Evolutionary conservation across 208 protist species (phyloP), one percentile per base, ranked within the genome.

Genomic region (Blechomonas ayalai): DNA sequence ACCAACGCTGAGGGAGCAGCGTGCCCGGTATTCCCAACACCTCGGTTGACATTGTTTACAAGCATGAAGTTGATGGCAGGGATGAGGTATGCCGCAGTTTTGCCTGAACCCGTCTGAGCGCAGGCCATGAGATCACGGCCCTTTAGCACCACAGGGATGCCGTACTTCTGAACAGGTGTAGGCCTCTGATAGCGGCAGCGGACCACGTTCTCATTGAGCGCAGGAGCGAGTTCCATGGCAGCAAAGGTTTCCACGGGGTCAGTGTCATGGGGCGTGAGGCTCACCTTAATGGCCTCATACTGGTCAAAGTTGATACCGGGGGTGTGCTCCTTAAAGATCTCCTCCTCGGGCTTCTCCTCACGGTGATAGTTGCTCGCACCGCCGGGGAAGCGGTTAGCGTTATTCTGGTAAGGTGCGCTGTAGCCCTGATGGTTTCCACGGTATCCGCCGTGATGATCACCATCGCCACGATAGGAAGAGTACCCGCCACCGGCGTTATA

Each of bases 31-130:
- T 41, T 47, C 26, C 65, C 53, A 22, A 53, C 57, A 37, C 38
- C 36, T 20, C 67, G 67, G 55, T 78, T 82, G 32, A 75, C 22
- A 51, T 72, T 79, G 59, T 92, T 92, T 24, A 73, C 44, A 20
- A 89, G 61, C 62, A 92, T 87, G 40, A 79, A 78, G 53, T 88
- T 89, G 42, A 99, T 95, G 28, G 96, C 95, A 13, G 98, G 98
- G 16, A 99, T 66, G 2, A 99, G 74, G 73, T 99, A 99, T 16
- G 97, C 96, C 20, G 96, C 97, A 2, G 98, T 99, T 79, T 99
- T 99, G 47, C 97, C 97, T 13, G 97, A 99, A 42, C 96, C 97
- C 16, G 97, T 99, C 79, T 99, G 97, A 5, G 98, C 98, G 58
- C 97, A 99, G 4, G 94, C 95, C 97, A 99, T 99, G 3, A 99